Conservation (phyloP, 331 rosid genomes). For the Stylosanthes scabra region DNA sequence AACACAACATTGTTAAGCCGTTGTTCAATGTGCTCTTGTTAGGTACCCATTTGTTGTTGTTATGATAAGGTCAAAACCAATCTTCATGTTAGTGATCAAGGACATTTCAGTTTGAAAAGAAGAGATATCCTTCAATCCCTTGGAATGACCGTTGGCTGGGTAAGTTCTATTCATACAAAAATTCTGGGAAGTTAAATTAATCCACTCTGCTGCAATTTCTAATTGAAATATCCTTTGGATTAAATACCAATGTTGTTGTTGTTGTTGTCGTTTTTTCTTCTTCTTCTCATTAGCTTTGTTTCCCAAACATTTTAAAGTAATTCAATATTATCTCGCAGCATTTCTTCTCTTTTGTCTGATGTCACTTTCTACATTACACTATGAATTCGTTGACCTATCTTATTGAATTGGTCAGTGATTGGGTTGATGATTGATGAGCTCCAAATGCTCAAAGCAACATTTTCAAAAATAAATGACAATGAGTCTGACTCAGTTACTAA, state of each 20-base stretch:
- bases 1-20: background rate
- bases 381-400: too few relatives aligned
- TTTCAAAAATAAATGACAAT: constrained; percentile 17
- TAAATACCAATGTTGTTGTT: too few relatives aligned
- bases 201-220: too few relatives aligned
- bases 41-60: constrained; percentile 67
- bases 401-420: constrained; percentile 31
- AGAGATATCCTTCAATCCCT: constrained; percentile 77
- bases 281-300: too few relatives aligned
- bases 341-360: too few relatives aligned
- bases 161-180: constrained; percentile 47
- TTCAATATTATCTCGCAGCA: too few relatives aligned
- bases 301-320: too few relatives aligned
- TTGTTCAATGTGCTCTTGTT: constrained; percentile 27
- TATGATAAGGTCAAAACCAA: constrained; percentile 52
- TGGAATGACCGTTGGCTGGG: constrained; percentile 76
- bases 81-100: constrained; percentile 40
- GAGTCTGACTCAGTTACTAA: background rate
- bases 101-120: constrained; percentile 58
- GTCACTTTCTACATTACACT: too few relatives aligned
- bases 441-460: constrained; percentile 10
- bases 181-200: too few relatives aligned
- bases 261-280: too few relatives aligned
- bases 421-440: constrained; percentile 15
- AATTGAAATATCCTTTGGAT: too few relatives aligned